phyloP scores from a whole-genome alignment of 768 basidiomycete genomes.

The Chlorophyllum brunneum region DNA sequence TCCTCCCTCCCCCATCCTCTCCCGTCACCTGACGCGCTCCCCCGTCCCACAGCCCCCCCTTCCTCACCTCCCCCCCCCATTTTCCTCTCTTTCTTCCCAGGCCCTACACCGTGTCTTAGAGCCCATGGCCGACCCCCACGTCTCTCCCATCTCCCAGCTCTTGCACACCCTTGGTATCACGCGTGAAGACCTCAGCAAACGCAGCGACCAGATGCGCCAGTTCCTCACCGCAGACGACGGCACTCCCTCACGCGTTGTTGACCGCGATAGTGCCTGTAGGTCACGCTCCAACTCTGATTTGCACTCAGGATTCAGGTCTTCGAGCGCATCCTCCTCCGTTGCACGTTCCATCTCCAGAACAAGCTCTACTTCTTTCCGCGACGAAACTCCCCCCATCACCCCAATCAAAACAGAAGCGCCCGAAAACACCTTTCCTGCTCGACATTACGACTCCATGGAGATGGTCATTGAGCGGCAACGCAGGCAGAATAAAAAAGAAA shows the following conservation, averaged over 20 bases:
- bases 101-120: conserved; percentile 14
- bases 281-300: conserved; percentile 32
- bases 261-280: conserved; percentile 29
- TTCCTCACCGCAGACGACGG: conserved; percentile 60
- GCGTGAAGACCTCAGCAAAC: conserved; percentile 67
- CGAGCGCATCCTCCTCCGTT: conserved; percentile 31
- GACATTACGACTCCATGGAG: conserved; percentile 74
- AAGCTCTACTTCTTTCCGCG: conserved; percentile 46
- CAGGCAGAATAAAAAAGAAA: conserved; percentile 51
- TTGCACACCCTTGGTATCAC: conserved; percentile 71
- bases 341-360: conserved; percentile 42
- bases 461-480: conserved; percentile 72
- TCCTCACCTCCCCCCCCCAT: conserved; percentile 12
- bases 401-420: conserved; percentile 62
- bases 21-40: conserved; percentile 12
- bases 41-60: conserved; percentile 14
- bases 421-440: conserved; percentile 45
- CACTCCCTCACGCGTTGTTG: conserved; percentile 41
- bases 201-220: conserved; percentile 77
- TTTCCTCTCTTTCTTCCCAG: conserved; percentile 13
- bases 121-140: conserved; percentile 36
- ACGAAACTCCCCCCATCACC: conserved; percentile 53
- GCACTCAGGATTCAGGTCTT: conserved; percentile 31
- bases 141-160: conserved; percentile 72
- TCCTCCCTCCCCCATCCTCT: conserved; percentile 10